These are phyloP conservation scores for Medicago truncatula DNA, from an alignment of 306 rosid species.

Conservation along the genomic window MtrunA17r5.0-ANR NC_053047.1:3990001-3990500, in stretches of 20 bases:
- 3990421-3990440: slow-evolving; percentile 30
- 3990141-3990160: slow-evolving; percentile 34
- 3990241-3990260: slow-evolving; percentile 12
- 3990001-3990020: slow-evolving; percentile 69
- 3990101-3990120: slow-evolving; percentile 95
- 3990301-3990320: slow-evolving; percentile 23
- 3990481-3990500: slow-evolving; percentile 69
- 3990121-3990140: slow-evolving; percentile 40
- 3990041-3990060: slow-evolving; percentile 95
- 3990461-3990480: slow-evolving; percentile 9
- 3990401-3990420: slow-evolving; percentile 31
- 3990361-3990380: slow-evolving; percentile 32
- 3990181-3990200: slow-evolving; percentile 33
- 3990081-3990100: slow-evolving; percentile 95
- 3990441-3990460: not conserved
- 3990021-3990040: slow-evolving; percentile 97
- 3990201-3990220: slow-evolving; percentile 12
- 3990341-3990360: slow-evolving; percentile 36
- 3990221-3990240: not conserved
- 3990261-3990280: slow-evolving; percentile 2
- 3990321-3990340: slow-evolving; percentile 7
- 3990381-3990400: slow-evolving; percentile 22
- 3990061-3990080: slow-evolving; percentile 86
- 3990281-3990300: slow-evolving; percentile 8
- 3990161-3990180: slow-evolving; percentile 37